A percentile compares a stretch with the other conserved stretches of the same genome.
Evolutionary conservation across 2,329 filamentous ascomycete species (phyloP).

Genomic region (Rutstroemia sydowiana): DNA sequence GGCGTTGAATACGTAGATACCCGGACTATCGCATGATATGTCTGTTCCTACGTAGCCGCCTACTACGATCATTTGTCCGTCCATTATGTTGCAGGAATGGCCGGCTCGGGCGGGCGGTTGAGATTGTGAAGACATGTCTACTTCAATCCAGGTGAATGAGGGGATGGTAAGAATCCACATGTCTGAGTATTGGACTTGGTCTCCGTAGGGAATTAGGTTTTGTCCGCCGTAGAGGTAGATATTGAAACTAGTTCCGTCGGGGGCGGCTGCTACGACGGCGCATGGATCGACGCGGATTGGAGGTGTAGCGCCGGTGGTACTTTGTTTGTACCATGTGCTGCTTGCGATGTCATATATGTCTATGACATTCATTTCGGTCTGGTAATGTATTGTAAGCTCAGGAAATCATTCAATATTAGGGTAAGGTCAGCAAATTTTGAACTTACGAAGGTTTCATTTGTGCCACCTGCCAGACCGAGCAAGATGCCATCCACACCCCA

Average conservation of each 20-base stretch:
- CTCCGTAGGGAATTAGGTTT: slow-evolving; percentile 55
- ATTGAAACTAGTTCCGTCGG: slow-evolving; percentile 68
- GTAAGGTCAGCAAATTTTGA: background rate
- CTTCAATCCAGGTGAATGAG: slow-evolving; percentile 65
- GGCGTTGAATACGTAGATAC: slow-evolving; percentile 68
- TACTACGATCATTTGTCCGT: slow-evolving; percentile 62
- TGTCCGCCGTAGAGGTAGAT: slow-evolving; percentile 75
- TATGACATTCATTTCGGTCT: slow-evolving; percentile 59
- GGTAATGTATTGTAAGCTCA: slow-evolving; percentile 9
- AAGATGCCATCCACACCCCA: slow-evolving; percentile 65
- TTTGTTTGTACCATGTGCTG: slow-evolving; percentile 67
- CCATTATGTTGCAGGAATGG: slow-evolving; percentile 61
- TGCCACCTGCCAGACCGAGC: slow-evolving; percentile 65
- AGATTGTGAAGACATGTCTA: slow-evolving; percentile 45
- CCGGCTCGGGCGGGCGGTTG: slow-evolving; percentile 57
- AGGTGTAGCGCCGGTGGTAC: slow-evolving; percentile 56
- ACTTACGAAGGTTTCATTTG: slow-evolving; percentile 58
- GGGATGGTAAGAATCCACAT: slow-evolving; percentile 70
- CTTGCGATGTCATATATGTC: slow-evolving; percentile 72
- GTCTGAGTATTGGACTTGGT: slow-evolving; percentile 56
- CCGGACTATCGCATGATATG: slow-evolving; percentile 57
- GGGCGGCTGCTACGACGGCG: slow-evolving; percentile 59
- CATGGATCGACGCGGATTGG: slow-evolving; percentile 65
- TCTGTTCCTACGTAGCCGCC: slow-evolving; percentile 60
- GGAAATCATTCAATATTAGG: slow-evolving; percentile 27